A percentile compares a stretch with the other conserved stretches of the same genome.
These are phyloP conservation scores for Tolypocladium amazonense DNA, from an alignment of 2,329 filamentous ascomycete species.

Conservation along the genomic window DNA sequence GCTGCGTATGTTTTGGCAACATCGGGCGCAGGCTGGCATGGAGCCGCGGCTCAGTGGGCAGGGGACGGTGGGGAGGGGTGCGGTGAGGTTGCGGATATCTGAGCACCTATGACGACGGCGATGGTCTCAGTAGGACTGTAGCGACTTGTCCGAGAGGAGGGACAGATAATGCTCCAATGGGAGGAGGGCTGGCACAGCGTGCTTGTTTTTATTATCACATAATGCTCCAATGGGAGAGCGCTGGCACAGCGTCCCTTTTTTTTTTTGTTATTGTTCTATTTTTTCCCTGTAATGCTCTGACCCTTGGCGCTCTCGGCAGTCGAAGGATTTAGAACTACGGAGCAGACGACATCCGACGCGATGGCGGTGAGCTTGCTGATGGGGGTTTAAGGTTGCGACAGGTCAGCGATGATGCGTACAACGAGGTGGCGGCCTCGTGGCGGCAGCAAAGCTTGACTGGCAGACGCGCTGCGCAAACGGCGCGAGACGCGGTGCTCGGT, in stretches of 20 bases:
- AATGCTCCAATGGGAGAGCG: neutral
- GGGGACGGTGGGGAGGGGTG: slow-evolving; percentile 35
- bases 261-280: neutral
- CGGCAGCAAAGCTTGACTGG: neutral
- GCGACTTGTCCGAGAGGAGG: too few relatives aligned
- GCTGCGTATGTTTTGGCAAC: slow-evolving; percentile 91
- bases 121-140: neutral
- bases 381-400: neutral
- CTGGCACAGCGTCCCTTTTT: neutral
- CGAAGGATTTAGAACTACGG: too few relatives aligned
- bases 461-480: neutral
- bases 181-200: neutral
- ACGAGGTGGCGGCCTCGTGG: neutral
- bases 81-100: slow-evolving; percentile 12
- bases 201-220: neutral
- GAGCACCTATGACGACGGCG: neutral
- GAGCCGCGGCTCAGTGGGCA: slow-evolving; percentile 18
- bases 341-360: neutral
- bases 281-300: neutral
- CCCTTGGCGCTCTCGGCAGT: too few relatives aligned
- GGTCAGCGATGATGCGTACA: neutral
- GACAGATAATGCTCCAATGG: neutral
- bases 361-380: neutral
- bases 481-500: neutral
- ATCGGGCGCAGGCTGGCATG: slow-evolving; percentile 73